Evolutionary conservation across 116 monocot genomes (phyloP).

Genomic region (Trichopus zeylanicus): DNA sequence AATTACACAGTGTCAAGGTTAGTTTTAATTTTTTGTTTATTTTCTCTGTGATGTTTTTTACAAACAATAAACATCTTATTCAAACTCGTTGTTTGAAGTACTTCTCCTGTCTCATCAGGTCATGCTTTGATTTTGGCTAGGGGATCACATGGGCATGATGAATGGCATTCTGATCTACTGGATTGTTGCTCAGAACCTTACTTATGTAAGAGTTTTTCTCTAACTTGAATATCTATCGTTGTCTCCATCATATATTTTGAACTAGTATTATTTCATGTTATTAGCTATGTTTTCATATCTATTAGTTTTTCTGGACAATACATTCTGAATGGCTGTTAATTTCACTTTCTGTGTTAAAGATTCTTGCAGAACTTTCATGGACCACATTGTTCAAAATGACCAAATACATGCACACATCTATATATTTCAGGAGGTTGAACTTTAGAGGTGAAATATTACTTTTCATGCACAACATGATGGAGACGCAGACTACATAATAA

Average conservation of each 20-base stretch:
- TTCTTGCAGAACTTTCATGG: too few relatives aligned
- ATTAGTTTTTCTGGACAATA: not conserved
- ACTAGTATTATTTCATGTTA: not conserved
- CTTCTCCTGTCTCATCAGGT: constrained; percentile 41
- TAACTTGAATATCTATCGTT: not conserved
- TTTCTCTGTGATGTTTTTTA: not conserved
- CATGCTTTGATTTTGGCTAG: constrained; percentile 30
- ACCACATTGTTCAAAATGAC: too few relatives aligned
- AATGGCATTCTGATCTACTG: constrained; percentile 80
- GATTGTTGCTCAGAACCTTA: constrained; percentile 80
- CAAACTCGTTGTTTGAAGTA: constrained; percentile 9
- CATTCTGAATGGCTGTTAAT: too few relatives aligned
- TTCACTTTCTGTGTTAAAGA: too few relatives aligned
- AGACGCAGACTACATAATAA: too few relatives aligned
- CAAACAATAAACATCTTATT: too few relatives aligned
- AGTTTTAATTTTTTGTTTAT: not conserved
- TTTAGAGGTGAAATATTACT: too few relatives aligned
- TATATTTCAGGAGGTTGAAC: too few relatives aligned
- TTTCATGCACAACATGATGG: too few relatives aligned
- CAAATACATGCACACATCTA: too few relatives aligned
- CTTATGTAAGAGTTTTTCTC: constrained; percentile 41
- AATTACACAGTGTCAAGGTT: constrained; percentile 28
- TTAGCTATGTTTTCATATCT: not conserved
- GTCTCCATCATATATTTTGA: not conserved
- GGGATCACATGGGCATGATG: constrained; percentile 27